These are phyloP conservation scores for Gossypium australe DNA, from an alignment of 345 rosid genomes.

Conservation along the genomic window DNA sequence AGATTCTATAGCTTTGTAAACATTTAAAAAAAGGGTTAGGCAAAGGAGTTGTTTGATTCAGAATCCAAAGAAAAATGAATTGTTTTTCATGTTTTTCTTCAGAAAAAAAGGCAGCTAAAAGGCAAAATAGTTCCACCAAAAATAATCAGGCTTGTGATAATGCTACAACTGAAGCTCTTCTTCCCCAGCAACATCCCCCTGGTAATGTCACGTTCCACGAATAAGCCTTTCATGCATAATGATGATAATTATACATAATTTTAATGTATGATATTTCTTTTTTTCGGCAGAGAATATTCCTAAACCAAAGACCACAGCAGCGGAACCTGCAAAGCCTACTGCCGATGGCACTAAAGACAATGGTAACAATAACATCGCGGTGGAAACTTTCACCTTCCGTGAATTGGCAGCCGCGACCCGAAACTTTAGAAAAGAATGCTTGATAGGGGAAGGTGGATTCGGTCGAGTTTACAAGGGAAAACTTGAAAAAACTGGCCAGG, in stretches of 20 bases:
- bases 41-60: neutral
- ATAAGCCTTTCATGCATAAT: no score
- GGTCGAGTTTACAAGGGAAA: slow-evolving; percentile 89
- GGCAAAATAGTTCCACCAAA: slow-evolving; percentile 24
- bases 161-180: slow-evolving; percentile 2
- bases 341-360: slow-evolving; percentile 24
- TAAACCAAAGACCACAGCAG: slow-evolving; percentile 7
- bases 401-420: slow-evolving; percentile 83
- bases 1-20: neutral
- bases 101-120: slow-evolving; percentile 37
- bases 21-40: neutral
- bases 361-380: slow-evolving; percentile 42
- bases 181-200: slow-evolving; percentile 9
- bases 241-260: neutral
- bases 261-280: neutral
- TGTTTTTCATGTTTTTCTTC: slow-evolving; percentile 74
- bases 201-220: slow-evolving; percentile 16
- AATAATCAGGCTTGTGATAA: neutral
- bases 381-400: slow-evolving; percentile 73
- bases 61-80: slow-evolving; percentile 41
- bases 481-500: slow-evolving; percentile 63
- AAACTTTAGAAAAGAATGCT: slow-evolving; percentile 83
- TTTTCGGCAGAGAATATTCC: slow-evolving; percentile 18
- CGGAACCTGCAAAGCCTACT: slow-evolving; percentile 16
- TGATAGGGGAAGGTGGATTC: slow-evolving; percentile 92